Base-by-base conservation (phyloP, 768 basidiomycete species). In the Symmetrospora coprosmae region DNA sequence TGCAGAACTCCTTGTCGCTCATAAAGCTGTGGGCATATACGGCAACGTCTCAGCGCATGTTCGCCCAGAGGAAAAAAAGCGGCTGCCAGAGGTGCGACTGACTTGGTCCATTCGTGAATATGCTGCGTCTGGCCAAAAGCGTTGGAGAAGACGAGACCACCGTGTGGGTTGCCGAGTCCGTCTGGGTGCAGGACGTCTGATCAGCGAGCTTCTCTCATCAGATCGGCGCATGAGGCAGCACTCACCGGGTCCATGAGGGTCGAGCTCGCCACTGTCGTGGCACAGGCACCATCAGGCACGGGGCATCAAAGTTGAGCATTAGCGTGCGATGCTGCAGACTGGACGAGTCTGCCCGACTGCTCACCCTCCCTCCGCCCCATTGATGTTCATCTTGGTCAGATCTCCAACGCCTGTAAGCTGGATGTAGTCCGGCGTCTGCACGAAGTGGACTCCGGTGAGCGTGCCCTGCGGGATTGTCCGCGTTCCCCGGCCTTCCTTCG, bases 161-260 rank as follows among this genome's bases (percentile, higher is more conserved):
- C 84, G 33, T 79, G 77, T 19, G 68, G 68, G 63, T 67, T 81
- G 16, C 79, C 81, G n/a, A 68, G 66, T 5, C 67, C 66, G 33
- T 68, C 67, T n/a, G 63, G 66, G 49, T n/a, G n/a, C n/a, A n/a
- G n/a, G n/a, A n/a, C n/a, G n/a, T n/a, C n/a, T n/a, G n/a, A n/a
- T n/a, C n/a, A n/a, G n/a, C n/a, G n/a, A n/a, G n/a, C n/a, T n/a
- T n/a, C n/a, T n/a, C n/a, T n/a, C n/a, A n/a, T n/a, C n/a, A n/a
- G n/a, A n/a, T n/a, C n/a, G n/a, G n/a, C n/a, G n/a, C n/a, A n/a
- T n/a, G n/a, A n/a, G n/a, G n/a, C n/a, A n/a, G n/a, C n/a, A n/a
- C n/a, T n/a, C n/a, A n/a, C n/a, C n/a, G n/a, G n/a, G n/a, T n/a
- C 82, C 83, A 67, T 84, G 83, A 4, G 83, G 83, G 69, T 85